A percentile compares a stretch with the other conserved stretches of the same genome.
Evolutionary conservation across 2,329 filamentous ascomycete genomes (phyloP).

Genomic region (Cordyceps javanica): DNA sequence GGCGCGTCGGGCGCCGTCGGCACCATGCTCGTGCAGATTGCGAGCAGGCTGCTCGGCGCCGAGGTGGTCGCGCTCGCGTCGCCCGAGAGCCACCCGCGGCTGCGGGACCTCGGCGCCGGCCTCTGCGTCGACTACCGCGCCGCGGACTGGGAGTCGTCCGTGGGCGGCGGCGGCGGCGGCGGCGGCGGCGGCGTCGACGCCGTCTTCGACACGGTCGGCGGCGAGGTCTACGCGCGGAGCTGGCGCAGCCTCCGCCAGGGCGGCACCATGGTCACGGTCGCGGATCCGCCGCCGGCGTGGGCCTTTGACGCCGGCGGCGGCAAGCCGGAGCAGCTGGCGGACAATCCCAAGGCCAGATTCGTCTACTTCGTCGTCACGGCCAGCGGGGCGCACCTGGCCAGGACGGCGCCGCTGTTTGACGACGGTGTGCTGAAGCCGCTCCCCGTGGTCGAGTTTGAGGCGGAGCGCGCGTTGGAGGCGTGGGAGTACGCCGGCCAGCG

Average conservation of each 20-base stretch:
- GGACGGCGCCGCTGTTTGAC: slow-evolving; percentile 20
- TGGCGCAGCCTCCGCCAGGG: slow-evolving; percentile 25
- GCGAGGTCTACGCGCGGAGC: slow-evolving; percentile 20
- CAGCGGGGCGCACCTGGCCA: slow-evolving; percentile 15
- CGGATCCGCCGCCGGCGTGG: slow-evolving; percentile 28
- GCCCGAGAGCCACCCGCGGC: slow-evolving; percentile 5
- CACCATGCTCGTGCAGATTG: slow-evolving; percentile 24
- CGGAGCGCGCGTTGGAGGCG: slow-evolving; percentile 20
- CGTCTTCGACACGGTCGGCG: slow-evolving; percentile 28
- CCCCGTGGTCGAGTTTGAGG: slow-evolving; percentile 18
- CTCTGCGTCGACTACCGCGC: slow-evolving; percentile 23
- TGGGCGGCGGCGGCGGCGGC: slow-evolving; percentile 22
- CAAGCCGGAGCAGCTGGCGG: slow-evolving; percentile 16
- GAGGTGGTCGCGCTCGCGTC: slow-evolving; percentile 26
- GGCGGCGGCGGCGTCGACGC: slow-evolving; percentile 22
- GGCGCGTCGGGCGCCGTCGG: slow-evolving; percentile 28
- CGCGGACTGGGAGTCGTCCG: slow-evolving; percentile 18
- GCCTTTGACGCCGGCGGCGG: slow-evolving; percentile 19
- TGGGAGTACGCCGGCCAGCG: slow-evolving; percentile 21
- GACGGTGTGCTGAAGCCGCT: slow-evolving; percentile 17
- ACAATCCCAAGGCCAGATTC: slow-evolving; percentile 19
- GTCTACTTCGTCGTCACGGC: slow-evolving; percentile 26
- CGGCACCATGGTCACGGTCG: slow-evolving; percentile 29
- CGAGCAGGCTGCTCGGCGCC: slow-evolving; percentile 15
- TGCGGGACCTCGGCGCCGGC: slow-evolving; percentile 19